Base-by-base conservation (phyloP, 176 grass and related monocot species). In the Echinochloa phyllopogon region DNA sequence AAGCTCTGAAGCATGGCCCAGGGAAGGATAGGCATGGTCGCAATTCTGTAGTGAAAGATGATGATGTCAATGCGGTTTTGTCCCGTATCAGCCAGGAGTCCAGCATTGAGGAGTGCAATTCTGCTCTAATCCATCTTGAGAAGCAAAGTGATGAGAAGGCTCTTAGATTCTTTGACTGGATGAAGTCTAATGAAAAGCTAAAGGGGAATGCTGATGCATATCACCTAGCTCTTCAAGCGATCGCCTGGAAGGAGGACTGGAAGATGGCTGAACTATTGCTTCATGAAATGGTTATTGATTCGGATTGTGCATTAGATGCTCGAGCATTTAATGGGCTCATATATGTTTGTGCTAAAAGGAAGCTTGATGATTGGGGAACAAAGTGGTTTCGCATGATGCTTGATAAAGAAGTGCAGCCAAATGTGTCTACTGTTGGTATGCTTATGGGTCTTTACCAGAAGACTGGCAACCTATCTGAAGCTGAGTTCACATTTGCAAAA, bases 371-470 rank as follows among this genome's bases (percentile, higher is more conserved):
- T 37, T 95, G 93, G 91, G 96, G 89, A 78, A 89, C 90, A 20
- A 98, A 92, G 82, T 98, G 96, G 96, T 94, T 93, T 66, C 72
- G 40, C 48, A 80, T 85, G 59, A 95, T 98, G 93, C 69, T 95
- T 84, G 83, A 90, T 51, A 88, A 83, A 71, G 72, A 68, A 72
- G 87, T 98, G 76, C 75, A 85, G 47, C 96, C 96, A 1, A 91
- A 90, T 86, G 66, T 86, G 29, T 86, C 93, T 62, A 95, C 96
- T 0, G 0, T 95, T 83, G 96, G 96, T 60, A 95, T 98, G 93
- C 96, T 98, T 14, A 98, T 95, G 96, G 91, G 65, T 6, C 85
- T 98, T 71, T 95, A 92, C 86, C 91, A 98, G 87, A 95, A 92
- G 83, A 90, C 71, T n/a, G 82, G 83, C 27, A 86, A 85, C 59